Evolutionary conservation across 148 eudicot species (phyloP).

Genomic region (Arbutus unedo): DNA sequence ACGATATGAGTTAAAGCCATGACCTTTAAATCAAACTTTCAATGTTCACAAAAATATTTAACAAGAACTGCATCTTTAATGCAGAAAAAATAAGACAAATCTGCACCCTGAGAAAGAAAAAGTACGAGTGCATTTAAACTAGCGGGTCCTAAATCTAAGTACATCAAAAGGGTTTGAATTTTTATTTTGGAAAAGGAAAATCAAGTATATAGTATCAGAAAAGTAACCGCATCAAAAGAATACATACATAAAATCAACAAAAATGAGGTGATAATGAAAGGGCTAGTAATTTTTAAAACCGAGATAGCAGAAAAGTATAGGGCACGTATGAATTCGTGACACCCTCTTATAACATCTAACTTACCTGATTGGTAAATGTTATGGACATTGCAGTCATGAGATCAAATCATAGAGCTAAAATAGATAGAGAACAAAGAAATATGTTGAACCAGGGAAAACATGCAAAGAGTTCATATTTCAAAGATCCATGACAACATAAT

Average conservation of each 20-base stretch:
- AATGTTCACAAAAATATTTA: not conserved
- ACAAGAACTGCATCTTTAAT: constrained; percentile 91
- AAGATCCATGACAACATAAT: not conserved
- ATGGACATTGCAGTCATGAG: not conserved
- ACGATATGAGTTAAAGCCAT: not conserved
- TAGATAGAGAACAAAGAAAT: not conserved
- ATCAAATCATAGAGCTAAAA: not conserved
- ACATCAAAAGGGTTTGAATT: not conserved
- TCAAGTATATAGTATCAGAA: not conserved
- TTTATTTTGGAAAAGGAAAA: not conserved
- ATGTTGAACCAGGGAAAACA: not conserved
- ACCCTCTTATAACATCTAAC: constrained; percentile 95
- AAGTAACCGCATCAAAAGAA: not conserved
- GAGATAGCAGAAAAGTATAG: constrained; percentile 96
- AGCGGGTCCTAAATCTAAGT: not conserved
- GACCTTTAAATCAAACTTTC: constrained; percentile 2
- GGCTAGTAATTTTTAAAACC: constrained; percentile 85
- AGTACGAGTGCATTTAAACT: not conserved
- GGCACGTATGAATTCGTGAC: constrained; percentile 96
- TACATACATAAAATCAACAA: not conserved
- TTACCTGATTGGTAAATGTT: constrained; percentile 52
- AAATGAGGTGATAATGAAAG: not conserved
- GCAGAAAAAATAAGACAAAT: constrained; percentile 91
- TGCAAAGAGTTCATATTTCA: not conserved
- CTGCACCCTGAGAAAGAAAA: constrained; percentile 72